A percentile compares a stretch with the other conserved stretches of the same genome.
These are phyloP conservation scores for Colletotrichum endophyticum DNA, from an alignment of 2,329 filamentous ascomycete species.

Conservation along the genomic window DNA sequence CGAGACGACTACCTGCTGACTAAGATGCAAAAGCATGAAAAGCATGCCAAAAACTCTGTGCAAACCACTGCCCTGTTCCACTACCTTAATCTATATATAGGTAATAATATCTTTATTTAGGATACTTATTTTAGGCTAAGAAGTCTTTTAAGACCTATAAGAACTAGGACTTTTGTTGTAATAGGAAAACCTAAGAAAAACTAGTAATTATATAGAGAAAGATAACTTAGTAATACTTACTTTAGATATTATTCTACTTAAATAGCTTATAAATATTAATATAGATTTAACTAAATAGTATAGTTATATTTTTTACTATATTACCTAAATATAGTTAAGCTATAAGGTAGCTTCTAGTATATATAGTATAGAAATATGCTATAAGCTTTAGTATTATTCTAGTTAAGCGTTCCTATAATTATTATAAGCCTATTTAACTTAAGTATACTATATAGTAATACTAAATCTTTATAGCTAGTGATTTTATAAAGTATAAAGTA, in stretches of 20 bases:
- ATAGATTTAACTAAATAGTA: background rate
- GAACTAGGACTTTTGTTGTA: background rate
- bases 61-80: no score
- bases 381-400: background rate
- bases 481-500: background rate
- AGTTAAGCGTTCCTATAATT: background rate
- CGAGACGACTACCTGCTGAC: no score
- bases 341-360: background rate
- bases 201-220: background rate
- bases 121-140: background rate
- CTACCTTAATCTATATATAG: background rate
- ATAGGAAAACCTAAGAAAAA: background rate
- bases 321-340: background rate
- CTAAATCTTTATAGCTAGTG: background rate
- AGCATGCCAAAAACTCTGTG: no score
- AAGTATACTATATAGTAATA: background rate
- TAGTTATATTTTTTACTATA: background rate
- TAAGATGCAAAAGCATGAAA: no score
- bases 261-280: background rate
- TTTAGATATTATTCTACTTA: background rate
- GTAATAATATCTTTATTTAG: background rate
- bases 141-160: background rate
- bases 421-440: background rate
- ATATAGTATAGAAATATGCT: background rate
- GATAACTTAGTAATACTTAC: background rate